Conservation (phyloP, 2,329 filamentous ascomycete species). For the Didymella exigua region DNA sequence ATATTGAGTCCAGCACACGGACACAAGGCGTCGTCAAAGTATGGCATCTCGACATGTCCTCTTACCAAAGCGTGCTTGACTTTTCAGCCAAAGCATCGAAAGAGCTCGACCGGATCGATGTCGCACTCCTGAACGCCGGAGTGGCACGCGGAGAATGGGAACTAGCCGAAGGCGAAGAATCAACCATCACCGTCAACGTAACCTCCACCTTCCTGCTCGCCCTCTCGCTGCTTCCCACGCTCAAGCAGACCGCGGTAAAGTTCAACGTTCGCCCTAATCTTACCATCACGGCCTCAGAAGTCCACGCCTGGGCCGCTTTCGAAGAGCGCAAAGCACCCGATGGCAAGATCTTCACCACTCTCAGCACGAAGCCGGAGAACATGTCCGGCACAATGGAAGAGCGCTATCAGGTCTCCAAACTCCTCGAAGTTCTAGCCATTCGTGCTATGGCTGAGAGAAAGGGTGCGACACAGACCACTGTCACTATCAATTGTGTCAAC, state of each 20-base stretch:
- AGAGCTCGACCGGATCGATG: slow-evolving; percentile 37
- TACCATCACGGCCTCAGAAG: slow-evolving; percentile 20
- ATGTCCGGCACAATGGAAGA: slow-evolving; percentile 2
- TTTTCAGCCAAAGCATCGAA: slow-evolving; percentile 27
- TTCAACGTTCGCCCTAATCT: slow-evolving; percentile 22
- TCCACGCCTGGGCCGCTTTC: slow-evolving; percentile 20
- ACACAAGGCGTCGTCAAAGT: slow-evolving; percentile 26
- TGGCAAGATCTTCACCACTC: slow-evolving; percentile 25
- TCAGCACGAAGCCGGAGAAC: slow-evolving; percentile 12
- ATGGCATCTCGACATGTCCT: slow-evolving; percentile 33
- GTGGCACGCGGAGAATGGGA: slow-evolving; percentile 27
- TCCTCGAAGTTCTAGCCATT: slow-evolving; percentile 31
- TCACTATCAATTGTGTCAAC: slow-evolving; percentile 35
- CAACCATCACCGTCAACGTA: slow-evolving; percentile 61
- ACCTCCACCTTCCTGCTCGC: slow-evolving; percentile 57
- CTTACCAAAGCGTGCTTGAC: slow-evolving; percentile 23
- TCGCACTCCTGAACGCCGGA: slow-evolving; percentile 45
- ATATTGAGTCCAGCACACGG: slow-evolving; percentile 26
- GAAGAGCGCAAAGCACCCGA: slow-evolving; percentile 22
- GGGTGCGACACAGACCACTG: slow-evolving; percentile 17
- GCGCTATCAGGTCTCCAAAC: slow-evolving; percentile 27
- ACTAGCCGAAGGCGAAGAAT: slow-evolving; percentile 36
- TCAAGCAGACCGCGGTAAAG: slow-evolving; percentile 26
- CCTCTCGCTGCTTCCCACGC: slow-evolving; percentile 51
- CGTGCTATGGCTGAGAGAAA: slow-evolving; percentile 23